Percentiles rank a stretch among this genome's conserved stretches.
Evolutionary conservation across 1,284 basidiomycete species (phyloP).

Genomic region (Coniferiporia sulphurascens): DNA sequence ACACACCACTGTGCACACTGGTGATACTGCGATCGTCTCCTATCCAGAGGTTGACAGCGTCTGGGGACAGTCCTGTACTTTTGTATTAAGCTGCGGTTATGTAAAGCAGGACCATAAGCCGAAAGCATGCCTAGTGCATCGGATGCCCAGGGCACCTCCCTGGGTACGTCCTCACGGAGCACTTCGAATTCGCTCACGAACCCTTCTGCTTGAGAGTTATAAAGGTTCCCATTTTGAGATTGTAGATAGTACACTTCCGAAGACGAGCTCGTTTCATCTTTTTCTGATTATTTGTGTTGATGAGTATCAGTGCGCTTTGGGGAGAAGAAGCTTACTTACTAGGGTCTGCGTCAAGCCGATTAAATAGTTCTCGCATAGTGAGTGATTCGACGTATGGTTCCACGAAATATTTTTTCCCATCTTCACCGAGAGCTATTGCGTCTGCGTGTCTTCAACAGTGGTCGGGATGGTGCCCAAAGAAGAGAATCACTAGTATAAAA

Average conservation of each 20-base stretch:
- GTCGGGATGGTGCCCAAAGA: not conserved
- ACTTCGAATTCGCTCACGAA: constrained; percentile 55
- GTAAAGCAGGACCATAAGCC: constrained; percentile 2
- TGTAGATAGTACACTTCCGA: constrained; percentile 72
- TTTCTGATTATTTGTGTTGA: not conserved
- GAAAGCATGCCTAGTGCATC: constrained; percentile 67
- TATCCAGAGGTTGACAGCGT: constrained; percentile 91
- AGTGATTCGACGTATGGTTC: constrained; percentile 72
- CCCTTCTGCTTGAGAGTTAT: constrained; percentile 37
- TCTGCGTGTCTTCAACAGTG: constrained; percentile 63
- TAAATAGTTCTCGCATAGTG: constrained; percentile 56
- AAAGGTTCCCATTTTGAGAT: constrained; percentile 88
- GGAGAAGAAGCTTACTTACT: not conserved
- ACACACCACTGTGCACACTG: constrained; percentile 76
- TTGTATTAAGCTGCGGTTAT: not conserved
- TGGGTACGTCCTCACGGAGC: constrained; percentile 58
- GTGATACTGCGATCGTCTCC: constrained; percentile 74
- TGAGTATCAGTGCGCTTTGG: not conserved
- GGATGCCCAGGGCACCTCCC: constrained; percentile 68
- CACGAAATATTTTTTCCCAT: constrained; percentile 64
- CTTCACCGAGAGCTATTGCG: constrained; percentile 55
- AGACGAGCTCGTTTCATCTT: not conserved
- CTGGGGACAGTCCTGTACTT: constrained; percentile 61
- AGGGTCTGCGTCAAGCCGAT: constrained; percentile 32
- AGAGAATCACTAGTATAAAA: not conserved